Evolutionary conservation across 768 basidiomycete genomes (phyloP), one percentile per base, ranked within the genome.

Genomic region (Dictyophora rubrovolvata): DNA sequence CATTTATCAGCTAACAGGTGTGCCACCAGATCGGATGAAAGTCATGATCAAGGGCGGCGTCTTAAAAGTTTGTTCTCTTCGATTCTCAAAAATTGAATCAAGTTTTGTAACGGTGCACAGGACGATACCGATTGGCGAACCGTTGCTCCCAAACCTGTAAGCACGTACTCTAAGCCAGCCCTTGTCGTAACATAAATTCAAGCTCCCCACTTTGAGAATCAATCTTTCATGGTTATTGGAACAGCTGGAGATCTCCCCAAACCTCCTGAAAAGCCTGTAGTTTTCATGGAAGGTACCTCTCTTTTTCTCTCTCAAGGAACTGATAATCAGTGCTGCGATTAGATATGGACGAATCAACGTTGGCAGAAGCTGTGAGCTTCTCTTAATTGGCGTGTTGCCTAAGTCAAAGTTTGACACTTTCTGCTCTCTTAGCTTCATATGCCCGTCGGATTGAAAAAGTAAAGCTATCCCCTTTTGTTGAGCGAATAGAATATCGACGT

Each of bases 1-100:
- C 5, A 77, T 98, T 35, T 89, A 88, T 66, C 79, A 85, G 48
- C 74, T 77, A 50, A 97, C 93, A 0, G 93, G 92, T 8, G 87
- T 98, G 2, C 93, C 90, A 2, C 71, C 82, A 36, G 92, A 95
- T 68, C 79, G 93, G 52, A 94, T 96, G 91, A 99, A 98, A 74
- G 87, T 98, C 63, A 93, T 96, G 88, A 79, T 94, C 69, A 97
- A 96, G 69, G 89, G 89, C 56, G 89, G 87, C 37, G 78, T 92
- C 56, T 80, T 96, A 66, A 95, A 94, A 82, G 92, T 89, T 28
- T 56, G 75, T 72, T 17, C 1, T 59, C 56, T 36, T 28, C 7
- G 7, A 28, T 28, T 53, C 23, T 17, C 28, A 17, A n/a, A 16
- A 14, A 4, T 17, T 23, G 37, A 35, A 35, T 55, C 18, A 9